Evolutionary conservation across 306 rosid species (phyloP), one percentile per base, ranked within the genome.

Genomic region (Ochetophila trinervis): DNA sequence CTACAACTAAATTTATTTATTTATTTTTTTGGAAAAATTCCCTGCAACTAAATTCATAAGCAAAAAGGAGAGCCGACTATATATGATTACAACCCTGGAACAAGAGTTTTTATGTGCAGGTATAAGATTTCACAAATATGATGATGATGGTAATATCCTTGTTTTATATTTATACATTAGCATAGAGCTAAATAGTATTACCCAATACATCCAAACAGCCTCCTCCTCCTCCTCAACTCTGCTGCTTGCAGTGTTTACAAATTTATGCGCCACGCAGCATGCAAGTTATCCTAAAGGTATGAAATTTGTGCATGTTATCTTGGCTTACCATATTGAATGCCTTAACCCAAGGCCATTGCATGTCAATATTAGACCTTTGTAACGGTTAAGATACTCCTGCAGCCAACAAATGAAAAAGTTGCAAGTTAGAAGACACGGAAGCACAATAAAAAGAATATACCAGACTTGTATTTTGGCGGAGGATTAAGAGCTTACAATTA

Each of bases 311-410:
- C n/a, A 8, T 17, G 18, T 56, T 27, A n/a, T n/a, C n/a, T 62
- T 8, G 65, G 53, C 74, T 79, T 79, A 94, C 96, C 85, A 88
- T 24, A 83, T 83, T 12, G 97, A 85, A 66, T 86, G 97, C 80
- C 81, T 88, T 47, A 94, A 68, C 74, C 99, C 99, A 22, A 94
- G 95, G 67, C 99, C 99, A 69, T 90, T 94, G 75, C 99, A 94
- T 2, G 99, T 94, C 87, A 94, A 80, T 83, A 94, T 86, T 57
- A 94, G 99, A 58, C 99, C 96, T 80, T 90, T 94, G 85, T 90
- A 80, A 49, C 97, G 91, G 77, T 90, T 78, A 44, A 94, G 96
- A 80, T 94, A 90, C 73, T 94, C 99, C 99, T 94, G 86, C 74
- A 32, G 53, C 44, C 64, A 80, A 45, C 6, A n/a, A 20, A 59